Evolutionary conservation across 2,329 filamentous ascomycete genomes (phyloP).

Genomic region (Zopfia rhizophila): DNA sequence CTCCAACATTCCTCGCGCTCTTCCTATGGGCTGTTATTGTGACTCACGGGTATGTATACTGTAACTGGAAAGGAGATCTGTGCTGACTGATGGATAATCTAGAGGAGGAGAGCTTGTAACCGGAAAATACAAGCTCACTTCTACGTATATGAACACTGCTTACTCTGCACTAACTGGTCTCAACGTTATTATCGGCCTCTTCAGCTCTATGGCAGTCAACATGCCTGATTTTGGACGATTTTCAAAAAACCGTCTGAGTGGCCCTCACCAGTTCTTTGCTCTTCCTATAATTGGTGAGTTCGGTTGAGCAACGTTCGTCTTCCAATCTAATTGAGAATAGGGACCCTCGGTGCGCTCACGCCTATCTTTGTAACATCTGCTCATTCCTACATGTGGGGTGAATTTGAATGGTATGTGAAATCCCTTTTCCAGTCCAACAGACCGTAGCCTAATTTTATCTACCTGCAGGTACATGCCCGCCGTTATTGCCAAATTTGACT

Average conservation of each 20-base stretch:
- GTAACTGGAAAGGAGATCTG: neutral
- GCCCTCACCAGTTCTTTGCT: slow-evolving; percentile 59
- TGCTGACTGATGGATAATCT: neutral
- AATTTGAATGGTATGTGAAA: slow-evolving; percentile 54
- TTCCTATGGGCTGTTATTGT: slow-evolving; percentile 58
- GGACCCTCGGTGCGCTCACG: slow-evolving; percentile 59
- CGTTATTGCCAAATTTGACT: slow-evolving; percentile 58
- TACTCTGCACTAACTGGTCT: slow-evolving; percentile 58
- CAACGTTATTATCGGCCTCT: slow-evolving; percentile 62
- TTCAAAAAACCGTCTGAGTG: slow-evolving; percentile 54
- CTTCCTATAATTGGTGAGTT: slow-evolving; percentile 55
- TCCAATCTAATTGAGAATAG: slow-evolving; percentile 18
- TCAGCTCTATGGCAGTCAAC: slow-evolving; percentile 62
- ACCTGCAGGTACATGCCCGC: slow-evolving; percentile 55
- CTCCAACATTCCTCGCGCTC: slow-evolving; percentile 56
- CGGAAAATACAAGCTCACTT: slow-evolving; percentile 48
- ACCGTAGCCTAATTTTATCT: neutral
- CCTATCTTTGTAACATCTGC: slow-evolving; percentile 62
- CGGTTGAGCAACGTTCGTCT: neutral
- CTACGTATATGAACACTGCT: slow-evolving; percentile 55
- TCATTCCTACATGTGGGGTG: slow-evolving; percentile 57
- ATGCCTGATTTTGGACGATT: slow-evolving; percentile 60
- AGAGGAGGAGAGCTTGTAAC: slow-evolving; percentile 54
- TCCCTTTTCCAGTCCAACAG: neutral
- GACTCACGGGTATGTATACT: slow-evolving; percentile 46